phyloP scores from a whole-genome alignment of 495 filamentous ascomycete species.

The Trichoderma parareesei region DNA sequence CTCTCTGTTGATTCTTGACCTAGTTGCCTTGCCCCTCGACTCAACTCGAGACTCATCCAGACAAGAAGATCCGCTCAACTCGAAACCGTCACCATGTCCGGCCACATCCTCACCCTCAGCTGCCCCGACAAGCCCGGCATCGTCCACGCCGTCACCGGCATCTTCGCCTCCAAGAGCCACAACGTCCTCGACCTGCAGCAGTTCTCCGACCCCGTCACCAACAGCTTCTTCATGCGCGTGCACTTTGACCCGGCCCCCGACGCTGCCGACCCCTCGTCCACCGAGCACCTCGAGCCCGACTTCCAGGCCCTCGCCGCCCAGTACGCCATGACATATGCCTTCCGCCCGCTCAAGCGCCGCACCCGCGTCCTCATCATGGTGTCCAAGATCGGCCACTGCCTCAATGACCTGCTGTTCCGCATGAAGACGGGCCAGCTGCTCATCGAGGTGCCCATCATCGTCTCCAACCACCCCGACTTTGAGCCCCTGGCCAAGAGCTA shows the following conservation, averaged over 20 bases:
- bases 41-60: not conserved
- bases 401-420: constrained; percentile 73
- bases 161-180: constrained; percentile 55
- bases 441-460: constrained; percentile 59
- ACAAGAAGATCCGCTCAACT: not conserved
- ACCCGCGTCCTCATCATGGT: constrained; percentile 71
- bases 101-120: constrained; percentile 66
- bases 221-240: constrained; percentile 72
- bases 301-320: constrained; percentile 49
- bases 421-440: constrained; percentile 53
- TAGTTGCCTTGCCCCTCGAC: not conserved
- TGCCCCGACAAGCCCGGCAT: constrained; percentile 70
- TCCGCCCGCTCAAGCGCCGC: constrained; percentile 53
- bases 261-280: constrained; percentile 13
- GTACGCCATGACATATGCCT: constrained; percentile 54
- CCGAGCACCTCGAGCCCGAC: constrained; percentile 36
- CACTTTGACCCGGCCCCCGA: constrained; percentile 49
- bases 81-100: constrained; percentile 15
- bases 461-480: constrained; percentile 70
- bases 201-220: constrained; percentile 56
- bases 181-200: constrained; percentile 71
- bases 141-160: constrained; percentile 65
- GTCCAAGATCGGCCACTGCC: constrained; percentile 71
- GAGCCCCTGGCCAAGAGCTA: constrained; percentile 57
- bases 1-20: not conserved